Percentiles rank a stretch among this genome's conserved stretches.
Evolutionary conservation across 192 early-diverging fungal genomes (phyloP).

Genomic region (Gaertneriomyces semiglobifer): DNA sequence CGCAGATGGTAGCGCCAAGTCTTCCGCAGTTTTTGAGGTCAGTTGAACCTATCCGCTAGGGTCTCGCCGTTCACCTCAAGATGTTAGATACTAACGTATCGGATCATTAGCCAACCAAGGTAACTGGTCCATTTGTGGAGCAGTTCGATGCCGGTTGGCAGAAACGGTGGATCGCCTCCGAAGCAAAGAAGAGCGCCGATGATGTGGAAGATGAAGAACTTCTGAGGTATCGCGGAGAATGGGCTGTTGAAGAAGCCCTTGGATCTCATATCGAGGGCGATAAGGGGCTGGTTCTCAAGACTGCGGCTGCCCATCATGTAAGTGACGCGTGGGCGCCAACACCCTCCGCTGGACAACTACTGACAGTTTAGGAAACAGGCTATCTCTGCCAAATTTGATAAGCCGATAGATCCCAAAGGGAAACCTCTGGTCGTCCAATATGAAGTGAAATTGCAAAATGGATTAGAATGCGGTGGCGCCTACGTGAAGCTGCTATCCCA

Average conservation of each 20-base stretch:
- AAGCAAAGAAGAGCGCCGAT: slow-evolving; percentile 68
- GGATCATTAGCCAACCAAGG: slow-evolving; percentile 49
- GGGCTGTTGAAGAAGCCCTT: slow-evolving; percentile 72
- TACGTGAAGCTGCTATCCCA: slow-evolving; percentile 85
- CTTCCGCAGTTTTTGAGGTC: slow-evolving; percentile 10
- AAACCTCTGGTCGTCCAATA: slow-evolving; percentile 82
- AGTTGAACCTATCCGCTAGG: neutral
- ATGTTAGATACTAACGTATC: neutral
- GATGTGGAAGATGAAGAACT: slow-evolving; percentile 67
- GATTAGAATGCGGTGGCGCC: slow-evolving; percentile 87
- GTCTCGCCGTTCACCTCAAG: neutral
- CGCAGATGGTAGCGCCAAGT: neutral
- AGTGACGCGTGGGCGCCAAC: slow-evolving; percentile 1
- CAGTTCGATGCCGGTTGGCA: slow-evolving; percentile 62
- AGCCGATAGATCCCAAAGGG: slow-evolving; percentile 69
- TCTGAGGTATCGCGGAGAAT: slow-evolving; percentile 66
- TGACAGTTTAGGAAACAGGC: slow-evolving; percentile 38
- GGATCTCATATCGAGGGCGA: slow-evolving; percentile 60
- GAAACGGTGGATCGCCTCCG: slow-evolving; percentile 65
- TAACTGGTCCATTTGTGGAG: slow-evolving; percentile 68
- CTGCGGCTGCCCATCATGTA: slow-evolving; percentile 77
- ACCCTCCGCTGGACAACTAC: neutral
- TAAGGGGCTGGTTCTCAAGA: slow-evolving; percentile 74
- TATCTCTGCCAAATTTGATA: slow-evolving; percentile 69
- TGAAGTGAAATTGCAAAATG: slow-evolving; percentile 85